phyloP scores from a whole-genome alignment of 2,329 filamentous ascomycete genomes.

The Calonectria leucothoes region DNA sequence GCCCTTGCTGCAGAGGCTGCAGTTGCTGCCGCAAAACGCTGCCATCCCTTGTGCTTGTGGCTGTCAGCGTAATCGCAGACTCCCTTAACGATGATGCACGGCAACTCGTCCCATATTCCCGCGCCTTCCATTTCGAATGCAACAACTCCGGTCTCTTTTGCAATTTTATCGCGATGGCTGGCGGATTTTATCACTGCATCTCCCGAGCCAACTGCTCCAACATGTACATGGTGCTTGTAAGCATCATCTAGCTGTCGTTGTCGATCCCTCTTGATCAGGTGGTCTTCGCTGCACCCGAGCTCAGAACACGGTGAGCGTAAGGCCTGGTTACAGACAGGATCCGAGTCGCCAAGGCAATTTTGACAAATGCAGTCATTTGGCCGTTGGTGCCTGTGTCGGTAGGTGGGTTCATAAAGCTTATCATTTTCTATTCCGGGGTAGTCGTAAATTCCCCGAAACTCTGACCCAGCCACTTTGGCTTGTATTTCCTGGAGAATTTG shows the following conservation, averaged over 20 bases:
- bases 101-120: not conserved
- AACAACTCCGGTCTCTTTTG: not conserved
- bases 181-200: not conserved
- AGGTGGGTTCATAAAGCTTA: constrained; percentile 43
- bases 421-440: constrained; percentile 45
- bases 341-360: not conserved
- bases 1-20: not conserved
- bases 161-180: not conserved
- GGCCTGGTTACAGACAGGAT: not conserved
- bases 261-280: not conserved
- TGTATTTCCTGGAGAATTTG: not conserved
- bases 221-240: not conserved
- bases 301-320: not conserved
- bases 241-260: not conserved
- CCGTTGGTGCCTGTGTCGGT: constrained; percentile 46
- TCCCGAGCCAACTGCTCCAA: not conserved
- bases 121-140: not conserved
- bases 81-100: not conserved
- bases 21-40: not conserved
- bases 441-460: constrained; percentile 21
- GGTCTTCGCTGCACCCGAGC: not conserved
- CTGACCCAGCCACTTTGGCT: not conserved
- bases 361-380: not conserved
- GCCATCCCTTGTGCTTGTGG: not conserved
- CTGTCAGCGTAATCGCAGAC: not conserved